Percentiles rank a stretch among this genome's conserved stretches.
Conservation (phyloP, 306 rosid genomes). For the Gastrolobium villosum region DNA sequence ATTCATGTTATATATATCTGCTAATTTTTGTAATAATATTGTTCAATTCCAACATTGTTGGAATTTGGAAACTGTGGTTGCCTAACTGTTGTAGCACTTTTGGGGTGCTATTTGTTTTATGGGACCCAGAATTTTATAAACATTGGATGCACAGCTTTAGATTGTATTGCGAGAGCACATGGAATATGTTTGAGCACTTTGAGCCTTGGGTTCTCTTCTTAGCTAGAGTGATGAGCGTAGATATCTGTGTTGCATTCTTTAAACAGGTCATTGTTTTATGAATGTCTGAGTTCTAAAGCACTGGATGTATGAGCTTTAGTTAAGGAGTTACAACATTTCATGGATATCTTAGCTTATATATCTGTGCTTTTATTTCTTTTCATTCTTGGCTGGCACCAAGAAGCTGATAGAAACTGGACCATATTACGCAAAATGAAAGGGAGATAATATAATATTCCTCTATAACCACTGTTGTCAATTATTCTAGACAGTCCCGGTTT, state of each 20-base stretch:
- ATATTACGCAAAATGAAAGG: no score
- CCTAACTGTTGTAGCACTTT: conserved; percentile 15
- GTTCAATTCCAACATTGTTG: background rate
- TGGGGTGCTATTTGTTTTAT: background rate
- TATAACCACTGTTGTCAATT: no score
- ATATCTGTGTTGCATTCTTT: background rate
- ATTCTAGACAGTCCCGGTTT: no score
- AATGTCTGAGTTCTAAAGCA: background rate
- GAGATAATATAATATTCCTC: no score
- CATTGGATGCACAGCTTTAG: background rate
- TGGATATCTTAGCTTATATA: background rate
- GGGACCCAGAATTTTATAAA: background rate
- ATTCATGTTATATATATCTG: background rate
- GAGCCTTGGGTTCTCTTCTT: background rate
- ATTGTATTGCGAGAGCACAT: background rate
- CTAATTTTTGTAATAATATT: background rate
- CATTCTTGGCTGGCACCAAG: background rate
- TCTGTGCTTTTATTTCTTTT: background rate
- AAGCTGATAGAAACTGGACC: no score
- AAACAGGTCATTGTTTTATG: conserved; percentile 11
- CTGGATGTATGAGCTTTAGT: conserved; percentile 15
- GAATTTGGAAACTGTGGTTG: conserved; percentile 9
- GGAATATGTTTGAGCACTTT: background rate
- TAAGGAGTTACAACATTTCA: background rate
- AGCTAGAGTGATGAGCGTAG: background rate